Conservation (phyloP, 2,329 filamentous ascomycete species). For the Aspergillus hiratsukae region DNA sequence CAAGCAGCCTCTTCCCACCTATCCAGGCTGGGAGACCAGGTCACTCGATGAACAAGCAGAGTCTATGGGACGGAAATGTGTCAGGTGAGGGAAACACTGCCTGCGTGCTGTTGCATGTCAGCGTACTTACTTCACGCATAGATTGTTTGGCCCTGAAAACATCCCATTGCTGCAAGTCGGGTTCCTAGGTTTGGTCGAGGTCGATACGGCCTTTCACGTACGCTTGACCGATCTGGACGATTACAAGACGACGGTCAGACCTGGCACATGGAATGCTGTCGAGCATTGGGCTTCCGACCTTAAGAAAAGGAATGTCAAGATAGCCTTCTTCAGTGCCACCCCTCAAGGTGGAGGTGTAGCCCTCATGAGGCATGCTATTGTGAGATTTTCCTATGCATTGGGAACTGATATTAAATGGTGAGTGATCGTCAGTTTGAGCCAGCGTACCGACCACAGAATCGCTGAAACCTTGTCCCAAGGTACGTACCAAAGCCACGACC, state of each 20-base stretch:
- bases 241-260: constrained; percentile 58
- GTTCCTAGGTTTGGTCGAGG: constrained; percentile 64
- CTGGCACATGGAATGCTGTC: constrained; percentile 62
- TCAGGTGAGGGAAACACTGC: constrained; percentile 50
- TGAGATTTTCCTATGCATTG: constrained; percentile 64
- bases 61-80: constrained; percentile 73
- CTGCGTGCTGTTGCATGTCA: not conserved
- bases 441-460: not conserved
- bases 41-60: constrained; percentile 77
- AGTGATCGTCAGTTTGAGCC: constrained; percentile 22
- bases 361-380: constrained; percentile 73
- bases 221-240: constrained; percentile 54
- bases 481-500: constrained; percentile 74
- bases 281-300: constrained; percentile 60
- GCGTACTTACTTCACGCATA: constrained; percentile 28
- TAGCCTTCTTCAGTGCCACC: constrained; percentile 76
- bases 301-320: constrained; percentile 59
- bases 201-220: constrained; percentile 63
- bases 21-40: constrained; percentile 46
- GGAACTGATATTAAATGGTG: constrained; percentile 72
- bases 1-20: constrained; percentile 26
- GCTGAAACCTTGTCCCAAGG: constrained; percentile 31
- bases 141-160: constrained; percentile 67
- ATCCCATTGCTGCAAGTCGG: constrained; percentile 64
- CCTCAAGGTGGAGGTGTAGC: constrained; percentile 80